phyloP scores from a whole-genome alignment of 2,329 filamentous ascomycete species.

The Arthrobotrys entomopaga region DNA sequence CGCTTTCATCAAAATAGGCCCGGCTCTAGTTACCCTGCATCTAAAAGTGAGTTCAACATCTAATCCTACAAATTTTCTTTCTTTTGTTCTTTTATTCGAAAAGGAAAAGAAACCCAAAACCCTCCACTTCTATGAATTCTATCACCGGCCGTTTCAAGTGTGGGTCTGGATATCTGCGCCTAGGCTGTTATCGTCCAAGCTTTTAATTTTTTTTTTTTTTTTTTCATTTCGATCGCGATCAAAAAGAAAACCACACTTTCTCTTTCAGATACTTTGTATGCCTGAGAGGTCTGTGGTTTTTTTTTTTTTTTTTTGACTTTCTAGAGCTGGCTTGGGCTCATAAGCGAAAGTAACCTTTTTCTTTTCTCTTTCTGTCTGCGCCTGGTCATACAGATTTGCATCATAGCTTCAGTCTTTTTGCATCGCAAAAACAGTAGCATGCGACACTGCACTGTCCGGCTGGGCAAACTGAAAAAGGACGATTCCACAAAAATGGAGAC shows the following conservation, averaged over 20 bases:
- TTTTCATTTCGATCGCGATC: slow-evolving; percentile 15
- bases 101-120: too few species aligned
- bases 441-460: slow-evolving; percentile 15
- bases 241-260: not conserved
- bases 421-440: slow-evolving; percentile 18
- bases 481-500: not conserved
- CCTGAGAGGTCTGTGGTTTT: not conserved
- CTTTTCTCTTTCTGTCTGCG: not conserved
- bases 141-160: not conserved
- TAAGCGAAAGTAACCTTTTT: slow-evolving; percentile 13
- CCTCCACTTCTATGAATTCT: too few species aligned
- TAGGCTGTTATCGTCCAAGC: slow-evolving; percentile 52
- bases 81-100: not conserved
- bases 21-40: slow-evolving; percentile 20
- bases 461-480: not conserved
- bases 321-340: not conserved
- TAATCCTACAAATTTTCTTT: not conserved
- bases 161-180: slow-evolving; percentile 23
- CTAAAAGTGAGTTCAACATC: slow-evolving; percentile 20
- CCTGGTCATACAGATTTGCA: slow-evolving; percentile 48
- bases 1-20: slow-evolving; percentile 27
- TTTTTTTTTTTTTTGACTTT: not conserved
- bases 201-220: too few species aligned
- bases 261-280: not conserved
- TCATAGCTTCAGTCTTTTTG: slow-evolving; percentile 31